phyloP scores from a whole-genome alignment of 768 basidiomycete genomes.

The Phlebiopsis gigantea region DNA sequence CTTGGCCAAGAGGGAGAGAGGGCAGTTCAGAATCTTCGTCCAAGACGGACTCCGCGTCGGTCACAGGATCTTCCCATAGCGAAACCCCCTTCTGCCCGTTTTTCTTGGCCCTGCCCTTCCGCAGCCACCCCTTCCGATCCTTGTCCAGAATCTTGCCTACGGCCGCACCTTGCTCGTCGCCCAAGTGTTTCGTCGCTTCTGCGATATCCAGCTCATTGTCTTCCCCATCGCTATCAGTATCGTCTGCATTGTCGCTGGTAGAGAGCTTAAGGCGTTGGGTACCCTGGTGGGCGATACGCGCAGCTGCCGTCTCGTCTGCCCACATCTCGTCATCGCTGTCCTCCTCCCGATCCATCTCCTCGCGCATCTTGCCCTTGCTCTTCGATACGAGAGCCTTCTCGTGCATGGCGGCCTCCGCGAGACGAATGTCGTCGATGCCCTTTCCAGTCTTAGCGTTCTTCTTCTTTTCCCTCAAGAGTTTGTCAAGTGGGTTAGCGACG shows the following conservation, averaged over 20 bases:
- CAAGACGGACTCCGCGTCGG: background rate
- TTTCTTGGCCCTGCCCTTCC: slow-evolving; percentile 10
- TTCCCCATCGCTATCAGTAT: slow-evolving; percentile 9
- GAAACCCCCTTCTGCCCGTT: slow-evolving; percentile 19
- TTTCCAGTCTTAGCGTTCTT: slow-evolving; percentile 19
- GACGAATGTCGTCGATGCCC: slow-evolving; percentile 17
- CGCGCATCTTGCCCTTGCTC: slow-evolving; percentile 12
- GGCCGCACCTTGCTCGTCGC: slow-evolving; percentile 24
- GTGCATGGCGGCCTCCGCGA: slow-evolving; percentile 13
- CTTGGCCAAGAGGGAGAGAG: slow-evolving; percentile 18
- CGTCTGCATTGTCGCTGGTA: background rate
- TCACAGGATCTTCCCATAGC: slow-evolving; percentile 25
- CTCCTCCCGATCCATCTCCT: slow-evolving; percentile 22
- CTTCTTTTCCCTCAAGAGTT: slow-evolving; percentile 25
- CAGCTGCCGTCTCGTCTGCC: slow-evolving; percentile 8
- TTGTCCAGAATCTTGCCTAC: slow-evolving; percentile 26
- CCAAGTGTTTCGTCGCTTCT: slow-evolving; percentile 25
- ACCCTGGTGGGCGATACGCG: background rate
- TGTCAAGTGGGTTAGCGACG: slow-evolving; percentile 44
- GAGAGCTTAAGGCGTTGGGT: background rate
- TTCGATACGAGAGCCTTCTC: background rate
- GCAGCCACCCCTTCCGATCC: slow-evolving; percentile 9
- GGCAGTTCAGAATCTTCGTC: background rate
- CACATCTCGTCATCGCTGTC: slow-evolving; percentile 17
- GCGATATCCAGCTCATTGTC: slow-evolving; percentile 14